Evolutionary conservation across 805 yeast species (phyloP).

Genomic region (Schizosaccharomyces octosporus): DNA sequence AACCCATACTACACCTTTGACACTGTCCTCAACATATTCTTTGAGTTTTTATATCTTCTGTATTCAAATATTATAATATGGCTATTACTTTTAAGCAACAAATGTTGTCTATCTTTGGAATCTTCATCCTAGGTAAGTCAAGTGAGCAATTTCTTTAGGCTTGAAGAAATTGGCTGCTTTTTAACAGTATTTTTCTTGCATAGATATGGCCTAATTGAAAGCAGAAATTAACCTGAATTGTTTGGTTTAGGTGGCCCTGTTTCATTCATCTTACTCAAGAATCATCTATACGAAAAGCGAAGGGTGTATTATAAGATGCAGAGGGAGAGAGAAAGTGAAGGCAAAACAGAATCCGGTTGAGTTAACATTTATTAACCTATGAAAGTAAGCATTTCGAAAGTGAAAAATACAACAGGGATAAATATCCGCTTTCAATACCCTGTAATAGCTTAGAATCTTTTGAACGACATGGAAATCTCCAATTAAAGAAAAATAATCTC

Average conservation of each 20-base stretch:
- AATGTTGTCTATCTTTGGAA: neutral
- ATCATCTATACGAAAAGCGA: neutral
- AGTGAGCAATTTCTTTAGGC: neutral
- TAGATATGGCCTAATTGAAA: neutral
- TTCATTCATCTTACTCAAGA: neutral
- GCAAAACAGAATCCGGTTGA: neutral
- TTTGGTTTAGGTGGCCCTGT: neutral
- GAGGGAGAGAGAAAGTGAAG: neutral
- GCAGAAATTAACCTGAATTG: neutral
- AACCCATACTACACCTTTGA: neutral
- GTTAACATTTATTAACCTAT: too few species aligned
- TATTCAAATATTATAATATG: neutral
- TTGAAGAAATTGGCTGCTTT: neutral
- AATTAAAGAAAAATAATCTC: too few species aligned
- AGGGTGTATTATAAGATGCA: neutral
- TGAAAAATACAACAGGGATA: too few species aligned
- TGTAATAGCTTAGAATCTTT: too few species aligned
- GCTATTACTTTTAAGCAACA: neutral
- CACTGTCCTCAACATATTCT: neutral
- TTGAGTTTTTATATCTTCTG: neutral
- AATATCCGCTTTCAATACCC: too few species aligned
- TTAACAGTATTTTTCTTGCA: neutral
- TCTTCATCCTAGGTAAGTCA: neutral
- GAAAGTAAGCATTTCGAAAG: neutral
- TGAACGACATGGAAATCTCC: too few species aligned